Evolutionary conservation across 1,284 basidiomycete species (phyloP), one percentile per base, ranked within the genome.

Genomic region (Trichosporon sp.): DNA sequence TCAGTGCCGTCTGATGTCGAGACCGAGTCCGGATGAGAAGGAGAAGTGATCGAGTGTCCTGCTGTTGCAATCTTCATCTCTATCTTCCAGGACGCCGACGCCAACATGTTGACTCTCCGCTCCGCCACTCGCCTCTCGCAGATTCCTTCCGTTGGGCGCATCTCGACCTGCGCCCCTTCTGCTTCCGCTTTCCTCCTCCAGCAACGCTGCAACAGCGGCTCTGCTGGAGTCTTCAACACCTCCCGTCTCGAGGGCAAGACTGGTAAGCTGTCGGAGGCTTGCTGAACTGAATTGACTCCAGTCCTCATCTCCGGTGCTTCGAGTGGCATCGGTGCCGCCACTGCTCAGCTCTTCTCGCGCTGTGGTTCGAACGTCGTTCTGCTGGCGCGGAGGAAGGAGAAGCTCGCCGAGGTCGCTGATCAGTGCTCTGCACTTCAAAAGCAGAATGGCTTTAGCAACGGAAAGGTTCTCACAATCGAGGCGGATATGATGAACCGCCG

Each of bases 251-350:
- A 73, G 21, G 78, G 78, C 67, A 78, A 80, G 73, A 81, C 77
- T 31, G 77, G 79, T 80, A 61, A 51, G 75, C 51, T 54, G 4
- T 19, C 7, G 35, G 35, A 37, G 8, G 11, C 26, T 66, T 11
- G 14, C 26, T 46, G n/a, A 2, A 11, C 8, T 6, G 26, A 10
- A 2, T 71, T 74, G 21, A 74, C 66, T 6, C 37, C 64, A 81
- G 81, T 75, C 43, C 80, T 83, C 37, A 79, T 83, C 67, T 82
- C 80, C 37, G 82, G 82, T 8, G 80, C 82, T 1, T 80, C 78
- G 8, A 78, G 78, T 16, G 82, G 82, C 43, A 83, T 83, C 65
- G 82, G 82, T 5, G 82, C 82, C 0, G 74, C 81, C 1, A 82
- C 82, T 0, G 80, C 82, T 11, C 51, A 74, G 51, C 78, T 83